These are phyloP conservation scores for Vigna radiata DNA, from an alignment of 306 rosid species.

Conservation along the genomic window DNA sequence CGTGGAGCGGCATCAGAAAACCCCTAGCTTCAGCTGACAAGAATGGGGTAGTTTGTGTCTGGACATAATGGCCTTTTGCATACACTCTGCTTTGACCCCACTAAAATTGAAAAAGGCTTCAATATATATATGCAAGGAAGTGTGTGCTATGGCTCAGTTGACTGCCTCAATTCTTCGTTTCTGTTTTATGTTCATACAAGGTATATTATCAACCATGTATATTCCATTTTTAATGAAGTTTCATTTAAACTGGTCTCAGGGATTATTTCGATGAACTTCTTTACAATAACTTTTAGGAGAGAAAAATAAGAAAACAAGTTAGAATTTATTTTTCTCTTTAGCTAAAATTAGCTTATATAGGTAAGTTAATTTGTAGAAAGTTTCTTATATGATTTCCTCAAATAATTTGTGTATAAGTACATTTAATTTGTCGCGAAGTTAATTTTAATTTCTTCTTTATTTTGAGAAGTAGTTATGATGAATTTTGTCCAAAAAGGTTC, in stretches of 20 bases:
- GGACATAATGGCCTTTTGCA: conserved; percentile 58
- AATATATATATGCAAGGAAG: not conserved
- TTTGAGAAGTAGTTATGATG: no score
- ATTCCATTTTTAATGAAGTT: conserved; percentile 22
- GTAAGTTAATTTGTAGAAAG: no score
- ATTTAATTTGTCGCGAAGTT: no score
- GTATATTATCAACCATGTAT: conserved; percentile 34
- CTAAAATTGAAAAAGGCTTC: not conserved
- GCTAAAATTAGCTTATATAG: no score
- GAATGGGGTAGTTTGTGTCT: conserved; percentile 82
- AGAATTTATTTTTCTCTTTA: no score
- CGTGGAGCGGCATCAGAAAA: conserved; percentile 88
- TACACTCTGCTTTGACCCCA: conserved; percentile 11
- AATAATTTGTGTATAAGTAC: no score
- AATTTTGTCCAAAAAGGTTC: no score
- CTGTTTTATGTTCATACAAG: conserved; percentile 36
- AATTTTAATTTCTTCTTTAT: no score
- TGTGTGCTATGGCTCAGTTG: conserved; percentile 29
- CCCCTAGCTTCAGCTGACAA: conserved; percentile 94
- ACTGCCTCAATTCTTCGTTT: conserved; percentile 36
- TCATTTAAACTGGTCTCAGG: not conserved
- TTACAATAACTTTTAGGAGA: no score
- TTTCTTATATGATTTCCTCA: no score
- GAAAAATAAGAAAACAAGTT: no score
- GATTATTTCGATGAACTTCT: no score